Base-by-base conservation (phyloP, 75 land plant genomes). In the Isoetes taiwanensis region DNA sequence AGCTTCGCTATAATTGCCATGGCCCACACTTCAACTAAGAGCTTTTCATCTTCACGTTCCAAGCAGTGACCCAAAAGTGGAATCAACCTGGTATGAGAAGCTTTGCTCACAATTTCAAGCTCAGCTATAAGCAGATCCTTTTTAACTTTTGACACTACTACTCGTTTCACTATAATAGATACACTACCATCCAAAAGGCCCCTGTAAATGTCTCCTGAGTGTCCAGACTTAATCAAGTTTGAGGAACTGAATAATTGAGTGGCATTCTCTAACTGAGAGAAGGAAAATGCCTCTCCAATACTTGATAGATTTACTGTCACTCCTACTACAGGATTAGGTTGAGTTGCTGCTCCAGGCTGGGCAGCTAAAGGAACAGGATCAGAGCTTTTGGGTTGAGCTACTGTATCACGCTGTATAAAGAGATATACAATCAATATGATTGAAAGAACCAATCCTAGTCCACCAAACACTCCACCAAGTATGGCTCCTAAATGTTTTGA, bases 11-110 rank as follows among this genome's bases (percentile, higher is more conserved):
- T 82, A 38, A 91, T 76, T 16, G 97, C 86, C 95, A 91, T 81
- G 8, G 97, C 97, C 97, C 97, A 91, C 1, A 91, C 95, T 64
- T 91, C 97, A 48, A 91, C 89, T 30, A 91, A 65, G 58, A 75
- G 70, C 62, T 91, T 91, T 69, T 78, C 85, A 60, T 81, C 72
- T 27, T 86, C 89, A 16, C 67, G 59, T 27, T 91, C 97, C 41
- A 87, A 56, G 60, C 97, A 87, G 28, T 91, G 88, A 1, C 97
- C 97, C 35, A 91, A 42, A 10, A 91, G 60, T 6, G 88, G 80
- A 29, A 91, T 89, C 56, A 91, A 50, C 55, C 97, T 63, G 9
- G 80, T 56, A 58, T 91, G 89, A 2, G 78, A 79, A 24, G 67
- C 77, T 54, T 71, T 81, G 3, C 85, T 65, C 42, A 83, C 66